Conservation (phyloP, 1,284 basidiomycete species). For the Anthracocystis walkeri region DNA sequence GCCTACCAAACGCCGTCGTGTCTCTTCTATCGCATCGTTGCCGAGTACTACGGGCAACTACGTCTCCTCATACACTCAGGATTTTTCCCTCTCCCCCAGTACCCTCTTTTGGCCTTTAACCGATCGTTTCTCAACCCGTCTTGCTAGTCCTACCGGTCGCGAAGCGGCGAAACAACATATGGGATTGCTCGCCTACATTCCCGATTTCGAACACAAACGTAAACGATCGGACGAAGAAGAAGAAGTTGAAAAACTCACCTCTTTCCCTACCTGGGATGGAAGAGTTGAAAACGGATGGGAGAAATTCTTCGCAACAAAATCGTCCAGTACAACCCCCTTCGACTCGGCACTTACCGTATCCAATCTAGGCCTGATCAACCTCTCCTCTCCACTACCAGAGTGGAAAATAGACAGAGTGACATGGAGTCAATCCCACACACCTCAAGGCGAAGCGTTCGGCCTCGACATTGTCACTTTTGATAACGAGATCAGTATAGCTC, state of each 20-base stretch:
- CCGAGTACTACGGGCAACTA: slow-evolving; percentile 28
- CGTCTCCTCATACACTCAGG: slow-evolving; percentile 15
- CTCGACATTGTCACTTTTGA: slow-evolving; percentile 22
- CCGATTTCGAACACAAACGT: slow-evolving; percentile 21
- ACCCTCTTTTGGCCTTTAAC: slow-evolving; percentile 14
- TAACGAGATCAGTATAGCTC: slow-evolving; percentile 6
- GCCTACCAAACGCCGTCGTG: background rate
- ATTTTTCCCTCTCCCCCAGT: background rate
- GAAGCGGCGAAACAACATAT: slow-evolving; percentile 15
- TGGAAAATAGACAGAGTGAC: background rate
- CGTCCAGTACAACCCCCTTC: background rate
- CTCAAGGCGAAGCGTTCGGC: slow-evolving; percentile 29
- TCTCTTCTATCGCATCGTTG: background rate
- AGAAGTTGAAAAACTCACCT: no score
- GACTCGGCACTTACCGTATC: slow-evolving; percentile 21
- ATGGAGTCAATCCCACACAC: slow-evolving; percentile 25
- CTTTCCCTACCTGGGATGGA: no score
- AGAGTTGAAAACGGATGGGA: slow-evolving; percentile 52
- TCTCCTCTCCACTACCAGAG: background rate
- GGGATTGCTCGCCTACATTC: slow-evolving; percentile 26
- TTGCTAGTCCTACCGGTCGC: background rate
- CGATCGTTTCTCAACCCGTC: slow-evolving; percentile 5
- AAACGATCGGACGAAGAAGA: background rate
- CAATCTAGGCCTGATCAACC: slow-evolving; percentile 27
- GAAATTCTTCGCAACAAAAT: slow-evolving; percentile 20